phyloP scores from a whole-genome alignment of 169 alveolate species.

The Plasmodium vinckei region DNA sequence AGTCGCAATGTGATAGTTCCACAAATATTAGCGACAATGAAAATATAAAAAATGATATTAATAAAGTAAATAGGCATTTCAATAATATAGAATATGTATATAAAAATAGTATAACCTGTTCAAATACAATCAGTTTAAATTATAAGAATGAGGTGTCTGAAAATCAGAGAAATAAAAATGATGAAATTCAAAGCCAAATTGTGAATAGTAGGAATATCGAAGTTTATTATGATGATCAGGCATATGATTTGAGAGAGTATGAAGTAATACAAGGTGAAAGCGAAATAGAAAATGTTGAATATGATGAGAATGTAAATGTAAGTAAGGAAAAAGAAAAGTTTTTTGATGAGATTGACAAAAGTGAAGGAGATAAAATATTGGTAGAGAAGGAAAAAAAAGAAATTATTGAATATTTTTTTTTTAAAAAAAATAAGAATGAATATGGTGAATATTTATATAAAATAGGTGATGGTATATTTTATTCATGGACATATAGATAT shows the following conservation, averaged over 20 bases:
- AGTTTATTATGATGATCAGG: too few species aligned
- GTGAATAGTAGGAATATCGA: not conserved
- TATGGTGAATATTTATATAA: constrained; percentile 20
- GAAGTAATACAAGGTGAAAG: not conserved
- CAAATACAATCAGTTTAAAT: too few species aligned
- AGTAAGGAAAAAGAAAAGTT: not conserved
- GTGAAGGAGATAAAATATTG: not conserved
- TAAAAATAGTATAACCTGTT: too few species aligned
- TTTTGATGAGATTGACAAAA: not conserved
- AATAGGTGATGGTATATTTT: constrained; percentile 34
- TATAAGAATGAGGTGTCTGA: too few species aligned
- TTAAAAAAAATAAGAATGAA: constrained; percentile 18
- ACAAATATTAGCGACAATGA: too few species aligned
- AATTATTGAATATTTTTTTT: constrained; percentile 9
- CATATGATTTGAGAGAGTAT: not conserved
- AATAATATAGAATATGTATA: too few species aligned
- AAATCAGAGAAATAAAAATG: not conserved
- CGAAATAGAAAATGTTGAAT: not conserved
- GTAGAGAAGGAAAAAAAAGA: not conserved
- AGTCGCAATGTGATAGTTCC: too few species aligned
- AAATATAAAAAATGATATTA: too few species aligned
- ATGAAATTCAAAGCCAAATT: not conserved
- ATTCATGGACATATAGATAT: constrained; percentile 25
- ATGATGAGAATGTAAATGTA: not conserved
- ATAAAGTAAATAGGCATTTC: too few species aligned